These are phyloP conservation scores for Agaricus blazei DNA, from an alignment of 768 basidiomycete genomes.

Conservation along the genomic window DNA sequence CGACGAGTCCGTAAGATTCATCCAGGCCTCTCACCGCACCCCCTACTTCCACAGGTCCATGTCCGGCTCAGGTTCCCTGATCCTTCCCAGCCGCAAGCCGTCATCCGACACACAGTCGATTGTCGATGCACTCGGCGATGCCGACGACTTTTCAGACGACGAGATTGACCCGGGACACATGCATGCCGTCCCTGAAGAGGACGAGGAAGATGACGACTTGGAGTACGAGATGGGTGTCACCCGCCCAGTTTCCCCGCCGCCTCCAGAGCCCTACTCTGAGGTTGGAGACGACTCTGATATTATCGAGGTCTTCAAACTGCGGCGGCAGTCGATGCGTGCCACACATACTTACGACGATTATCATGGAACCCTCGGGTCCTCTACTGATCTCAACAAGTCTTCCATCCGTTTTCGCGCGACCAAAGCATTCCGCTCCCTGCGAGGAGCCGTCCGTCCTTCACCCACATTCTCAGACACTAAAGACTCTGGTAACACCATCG, in stretches of 20 bases:
- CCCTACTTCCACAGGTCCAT: conserved; percentile 10
- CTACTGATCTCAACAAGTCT: conserved; percentile 6
- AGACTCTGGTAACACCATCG: conserved; percentile 23
- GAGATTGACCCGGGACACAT: conserved; percentile 19
- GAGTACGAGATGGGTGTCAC: not conserved
- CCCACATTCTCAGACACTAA: not conserved
- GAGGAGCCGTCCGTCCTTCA: conserved; percentile 22
- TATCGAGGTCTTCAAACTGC: conserved; percentile 56
- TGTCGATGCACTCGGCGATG: conserved; percentile 24
- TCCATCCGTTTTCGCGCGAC: conserved; percentile 40
- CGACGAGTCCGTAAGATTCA: conserved; percentile 9
- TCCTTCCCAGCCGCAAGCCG: conserved; percentile 14
- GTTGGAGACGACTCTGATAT: conserved; percentile 48
- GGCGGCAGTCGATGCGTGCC: conserved; percentile 25
- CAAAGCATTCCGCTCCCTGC: conserved; percentile 41
- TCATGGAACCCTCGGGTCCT: not conserved
- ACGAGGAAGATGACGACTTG: conserved; percentile 12
- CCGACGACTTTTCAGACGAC: conserved; percentile 18
- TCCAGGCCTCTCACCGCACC: conserved; percentile 9
- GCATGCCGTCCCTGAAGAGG: conserved; percentile 19
- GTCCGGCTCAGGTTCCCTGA: conserved; percentile 5
- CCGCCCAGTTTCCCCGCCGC: conserved; percentile 8
- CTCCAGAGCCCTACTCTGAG: conserved; percentile 15
- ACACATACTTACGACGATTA: conserved; percentile 15
- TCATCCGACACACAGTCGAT: conserved; percentile 21